Base-by-base conservation (phyloP, 129 eudicot genomes). In the Flaveria trinervia region DNA sequence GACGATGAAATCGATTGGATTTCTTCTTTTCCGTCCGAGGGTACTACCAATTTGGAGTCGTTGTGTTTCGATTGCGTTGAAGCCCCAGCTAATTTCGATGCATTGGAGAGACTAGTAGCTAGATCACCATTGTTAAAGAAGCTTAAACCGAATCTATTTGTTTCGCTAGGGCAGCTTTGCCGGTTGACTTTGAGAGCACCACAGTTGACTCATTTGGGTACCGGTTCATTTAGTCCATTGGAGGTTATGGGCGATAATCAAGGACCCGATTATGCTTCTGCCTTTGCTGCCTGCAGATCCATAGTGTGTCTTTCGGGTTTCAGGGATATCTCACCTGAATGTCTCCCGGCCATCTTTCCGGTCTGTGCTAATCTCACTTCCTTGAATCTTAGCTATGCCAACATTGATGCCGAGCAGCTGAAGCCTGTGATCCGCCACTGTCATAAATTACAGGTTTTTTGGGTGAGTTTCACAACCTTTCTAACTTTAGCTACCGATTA, bases 1-100 rank as follows among this genome's bases (percentile, higher is more conserved):
- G 96, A 87, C 6, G 96, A 89, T 83, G 92, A 89, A 26, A 66
- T 82, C 25, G 96, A 90, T 72, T 90, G 96, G 96, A 82, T 90
- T 69, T 84, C 92, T 4, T 90, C 80, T 76, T 90, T 90, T 41
- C 92, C 92, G 0, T n/a, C 14, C 0, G 92, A 87, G 39, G 82
- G 76, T 13, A 82, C 68, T 22, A 88, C 86, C 3, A 82, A 85
- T 68, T 79, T 90, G 14, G 92, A 88, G 74, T 88, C 96, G 0
- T 71, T 90, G 68, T 82, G 75, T 9, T 90, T 90, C 26, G 96
- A 90, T 26, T 87, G 96, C 71, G 89, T 90, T 61, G 96, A 90
- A 68, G 76, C 62, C 60, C 82, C 88, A 15, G 70, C 85, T 46
- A 75, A 85, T 65, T 88, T 88, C 66, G 84, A 81, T 16, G 96